Base-by-base conservation (phyloP, 768 basidiomycete genomes). In the Exsudoporus frostii region DNA sequence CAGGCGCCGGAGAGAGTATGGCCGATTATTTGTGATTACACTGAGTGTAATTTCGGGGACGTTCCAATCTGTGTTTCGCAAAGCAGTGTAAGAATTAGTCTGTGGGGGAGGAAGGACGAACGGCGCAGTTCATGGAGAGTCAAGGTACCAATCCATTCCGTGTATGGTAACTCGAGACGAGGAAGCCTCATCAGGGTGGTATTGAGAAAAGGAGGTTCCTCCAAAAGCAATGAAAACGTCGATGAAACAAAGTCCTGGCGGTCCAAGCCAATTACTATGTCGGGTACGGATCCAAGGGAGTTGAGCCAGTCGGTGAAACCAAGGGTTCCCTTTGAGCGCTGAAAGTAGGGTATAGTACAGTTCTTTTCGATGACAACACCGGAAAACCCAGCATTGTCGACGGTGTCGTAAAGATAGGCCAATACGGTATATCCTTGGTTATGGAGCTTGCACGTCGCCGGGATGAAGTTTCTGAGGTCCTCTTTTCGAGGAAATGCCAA, bases 11-110 rank as follows among this genome's bases (percentile, higher is more conserved):
- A 94, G 79, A 2, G 92, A 93, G 22, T 70, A 65, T 9, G 90
- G 85, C 30, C 92, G 79, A 61, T 88, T 76, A 59, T 90, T 84
- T 0, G 92, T 93, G 50, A 92, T 87, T 36, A 94, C 77, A 48
- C 78, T 82, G 39, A 93, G 70, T 24, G 88, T 86, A 30, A 93
- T 71, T 30, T 70, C 76, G 10, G 90, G 89, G 2, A 69, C 64
- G 57, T 90, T 77, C 90, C 90, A 94, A 63, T 84, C 92, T 94
- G 55, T 24, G 19, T 44, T 50, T 62, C 48, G 49, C 5, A 36
- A n/a, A 46, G 50, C 39, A 42, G 53, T 47, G 37, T 29, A 25
- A 51, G 39, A n/a, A 22, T 39, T 9, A 48, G 51, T 47, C 13
- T 29, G 24, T 43, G 44, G 39, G 52, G 70, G 59, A 33, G 39